Evolutionary conservation across 768 basidiomycete species (phyloP), one percentile per base, ranked within the genome.

Genomic region (Boletus barrowsii): DNA sequence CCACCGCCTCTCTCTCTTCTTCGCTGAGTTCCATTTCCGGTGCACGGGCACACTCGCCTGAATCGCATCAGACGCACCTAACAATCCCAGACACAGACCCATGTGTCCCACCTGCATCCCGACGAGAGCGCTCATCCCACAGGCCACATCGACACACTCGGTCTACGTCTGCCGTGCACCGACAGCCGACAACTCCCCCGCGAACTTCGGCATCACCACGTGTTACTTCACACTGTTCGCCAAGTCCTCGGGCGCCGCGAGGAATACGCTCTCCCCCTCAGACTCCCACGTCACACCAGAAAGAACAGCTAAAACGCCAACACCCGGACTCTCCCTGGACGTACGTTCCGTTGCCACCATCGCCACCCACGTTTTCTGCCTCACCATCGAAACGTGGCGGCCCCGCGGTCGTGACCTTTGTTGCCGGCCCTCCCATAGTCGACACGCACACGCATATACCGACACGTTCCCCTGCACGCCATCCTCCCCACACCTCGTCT

Each of bases 1-100:
- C 59, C 54, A 55, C 62, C 37, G 59, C 54, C 4, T 70, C 68
- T 3, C 68, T 62, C 10, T 54, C 62, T 1, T 71, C 69, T 14
- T 70, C 70, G n/a, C 53, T 68, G 22, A 60, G 63, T 15, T 70
- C 68, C n/a, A 55, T 62, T 17, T 64, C 66, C 11, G 63, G 63
- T 47, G 62, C 58, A 22, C 64, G 40, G 5, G 18, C 64, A 24
- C 45, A 59, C 32, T 69, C 70, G 5, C 59, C 60, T 17, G 64
- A 66, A 20, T 70, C 70, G 2, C 64, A 68, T 33, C 67, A 60
- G 20, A 61, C 64, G 0, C 62, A 60, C 24, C 17, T 59, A 26
- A 64, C 66, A 7, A n/a, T 55, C 5, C 68, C 61, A 6, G 68
- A 67, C 9, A 33, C 54, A n/a, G 60, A 62, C 4, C 54, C 60